Evolutionary conservation across 768 basidiomycete species (phyloP).

Genomic region (Amanita muscaria): DNA sequence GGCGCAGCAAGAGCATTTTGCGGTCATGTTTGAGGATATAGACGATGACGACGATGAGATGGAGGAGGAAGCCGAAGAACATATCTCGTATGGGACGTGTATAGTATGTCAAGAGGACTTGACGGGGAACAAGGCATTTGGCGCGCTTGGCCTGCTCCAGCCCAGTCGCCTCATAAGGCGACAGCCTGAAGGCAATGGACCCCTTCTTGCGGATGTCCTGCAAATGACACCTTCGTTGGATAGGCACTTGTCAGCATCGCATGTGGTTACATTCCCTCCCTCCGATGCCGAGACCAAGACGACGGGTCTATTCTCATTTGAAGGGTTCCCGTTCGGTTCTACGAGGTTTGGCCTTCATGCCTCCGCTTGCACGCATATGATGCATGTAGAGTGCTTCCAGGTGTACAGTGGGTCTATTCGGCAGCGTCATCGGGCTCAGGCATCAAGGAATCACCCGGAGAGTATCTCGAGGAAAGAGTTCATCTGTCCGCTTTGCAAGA

Average conservation of each 20-base stretch:
- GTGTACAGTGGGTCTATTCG: constrained; percentile 83
- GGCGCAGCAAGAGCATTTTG: constrained; percentile 82
- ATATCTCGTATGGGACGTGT: constrained; percentile 77
- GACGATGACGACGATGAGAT: constrained; percentile 64
- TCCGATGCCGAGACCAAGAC: constrained; percentile 42
- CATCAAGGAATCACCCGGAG: constrained; percentile 90
- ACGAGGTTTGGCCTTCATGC: constrained; percentile 81
- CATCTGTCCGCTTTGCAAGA: constrained; percentile 96
- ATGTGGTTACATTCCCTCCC: constrained; percentile 37
- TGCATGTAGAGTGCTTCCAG: constrained; percentile 94
- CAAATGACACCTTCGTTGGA: constrained; percentile 60
- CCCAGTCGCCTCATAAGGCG: constrained; percentile 78
- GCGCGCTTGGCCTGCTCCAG: constrained; percentile 79
- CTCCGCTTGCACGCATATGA: constrained; percentile 91
- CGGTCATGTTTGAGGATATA: constrained; percentile 65
- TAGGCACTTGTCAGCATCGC: constrained; percentile 23
- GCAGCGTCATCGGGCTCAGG: constrained; percentile 79
- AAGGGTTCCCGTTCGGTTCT: constrained; percentile 61
- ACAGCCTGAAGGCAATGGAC: constrained; percentile 59
- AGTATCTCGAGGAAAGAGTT: constrained; percentile 90
- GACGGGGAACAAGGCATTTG: constrained; percentile 64
- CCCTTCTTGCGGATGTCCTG: constrained; percentile 67
- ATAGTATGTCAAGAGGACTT: constrained; percentile 98
- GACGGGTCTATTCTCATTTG: constrained; percentile 43
- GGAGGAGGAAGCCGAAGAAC: constrained; percentile 37